Evolutionary conservation across 306 rosid genomes (phyloP).

Genomic region (Sindora glabra): DNA sequence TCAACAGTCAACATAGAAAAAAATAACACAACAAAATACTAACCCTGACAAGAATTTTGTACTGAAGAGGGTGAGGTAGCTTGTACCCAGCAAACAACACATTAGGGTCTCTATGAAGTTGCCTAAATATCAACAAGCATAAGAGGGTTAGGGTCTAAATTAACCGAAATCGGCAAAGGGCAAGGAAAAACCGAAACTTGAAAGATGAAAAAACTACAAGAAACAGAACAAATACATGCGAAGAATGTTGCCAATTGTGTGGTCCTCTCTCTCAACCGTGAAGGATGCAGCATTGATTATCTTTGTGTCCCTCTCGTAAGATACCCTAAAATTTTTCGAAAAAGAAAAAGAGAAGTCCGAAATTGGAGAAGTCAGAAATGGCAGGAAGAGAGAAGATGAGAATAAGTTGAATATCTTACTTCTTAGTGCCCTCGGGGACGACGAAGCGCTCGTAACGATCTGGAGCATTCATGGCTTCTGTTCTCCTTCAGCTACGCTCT

Average conservation of each 20-base stretch:
- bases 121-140: conserved; percentile 34
- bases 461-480: conserved; percentile 71
- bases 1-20: background rate
- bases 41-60: conserved; percentile 84
- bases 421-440: conserved; percentile 90
- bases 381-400: background rate
- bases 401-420: too few relatives aligned
- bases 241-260: conserved; percentile 79
- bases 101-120: conserved; percentile 72
- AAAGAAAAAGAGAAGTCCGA: background rate
- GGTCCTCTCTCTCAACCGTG: conserved; percentile 86
- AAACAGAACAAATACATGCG: conserved; percentile 49
- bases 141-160: background rate
- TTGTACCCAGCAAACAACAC: conserved; percentile 87
- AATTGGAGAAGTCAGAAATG: background rate
- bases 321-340: conserved; percentile 43
- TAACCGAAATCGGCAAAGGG: background rate
- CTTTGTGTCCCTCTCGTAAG: conserved; percentile 92
- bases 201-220: background rate
- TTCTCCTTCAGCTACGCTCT: background rate
- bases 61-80: conserved; percentile 94
- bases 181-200: background rate
- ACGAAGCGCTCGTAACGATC: conserved; percentile 95
- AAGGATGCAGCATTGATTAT: conserved; percentile 83
- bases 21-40: background rate